These are phyloP conservation scores for Cephaloascus fragrans DNA, from an alignment of 805 yeast genomes.

Conservation along the genomic window DNA sequence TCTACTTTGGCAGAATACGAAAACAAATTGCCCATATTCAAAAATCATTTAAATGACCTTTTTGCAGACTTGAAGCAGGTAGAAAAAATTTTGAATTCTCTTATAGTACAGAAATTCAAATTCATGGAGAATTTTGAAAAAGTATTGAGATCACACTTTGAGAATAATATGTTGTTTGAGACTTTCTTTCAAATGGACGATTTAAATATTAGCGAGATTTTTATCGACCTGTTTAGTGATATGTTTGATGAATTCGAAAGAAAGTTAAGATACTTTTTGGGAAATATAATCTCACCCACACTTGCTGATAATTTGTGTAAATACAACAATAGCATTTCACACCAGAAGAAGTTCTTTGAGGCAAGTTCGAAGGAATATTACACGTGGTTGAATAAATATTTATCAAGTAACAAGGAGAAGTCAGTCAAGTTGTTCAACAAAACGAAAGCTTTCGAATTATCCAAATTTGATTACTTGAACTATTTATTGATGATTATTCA, in stretches of 20 bases:
- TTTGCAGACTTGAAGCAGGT: slow-evolving; percentile 21
- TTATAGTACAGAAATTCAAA: slow-evolving; percentile 9
- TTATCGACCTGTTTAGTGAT: slow-evolving; percentile 13
- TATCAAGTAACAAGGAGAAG: slow-evolving; percentile 32
- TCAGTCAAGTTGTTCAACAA: slow-evolving; percentile 25
- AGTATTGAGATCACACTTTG: slow-evolving; percentile 15
- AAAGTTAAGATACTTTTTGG: slow-evolving; percentile 17
- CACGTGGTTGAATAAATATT: slow-evolving; percentile 31
- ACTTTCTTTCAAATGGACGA: slow-evolving; percentile 11
- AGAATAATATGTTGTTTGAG: background rate
- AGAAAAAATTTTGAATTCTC: slow-evolving; percentile 15
- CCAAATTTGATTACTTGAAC: slow-evolving; percentile 36
- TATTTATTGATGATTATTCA: slow-evolving; percentile 16
- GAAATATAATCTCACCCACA: slow-evolving; percentile 17
- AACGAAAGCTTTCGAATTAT: slow-evolving; percentile 28
- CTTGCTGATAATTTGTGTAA: slow-evolving; percentile 6
- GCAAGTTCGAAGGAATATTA: slow-evolving; percentile 29
- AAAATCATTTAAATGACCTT: slow-evolving; percentile 12
- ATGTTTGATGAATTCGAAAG: slow-evolving; percentile 23
- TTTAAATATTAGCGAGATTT: slow-evolving; percentile 15
- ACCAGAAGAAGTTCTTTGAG: slow-evolving; percentile 23
- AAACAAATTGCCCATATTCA: slow-evolving; percentile 16
- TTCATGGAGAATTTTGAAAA: slow-evolving; percentile 14
- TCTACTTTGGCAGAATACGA: slow-evolving; percentile 21
- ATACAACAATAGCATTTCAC: slow-evolving; percentile 1